Evolutionary conservation across 2,329 filamentous ascomycete species (phyloP).

Genomic region (Parafenestella ontariensis): DNA sequence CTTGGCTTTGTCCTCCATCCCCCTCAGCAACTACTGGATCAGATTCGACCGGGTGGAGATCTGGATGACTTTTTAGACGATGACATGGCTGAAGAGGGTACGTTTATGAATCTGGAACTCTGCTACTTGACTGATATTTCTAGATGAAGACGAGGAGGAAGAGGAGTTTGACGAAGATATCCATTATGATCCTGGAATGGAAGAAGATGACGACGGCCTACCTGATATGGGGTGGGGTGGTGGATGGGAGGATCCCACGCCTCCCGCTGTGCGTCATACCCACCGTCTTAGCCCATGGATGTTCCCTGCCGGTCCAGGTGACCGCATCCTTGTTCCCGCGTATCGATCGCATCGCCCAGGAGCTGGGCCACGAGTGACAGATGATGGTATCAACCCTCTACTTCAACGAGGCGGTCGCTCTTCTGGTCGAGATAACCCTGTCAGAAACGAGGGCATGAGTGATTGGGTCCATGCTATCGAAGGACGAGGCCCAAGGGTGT

Average conservation of each 20-base stretch:
- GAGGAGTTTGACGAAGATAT: constrained; percentile 73
- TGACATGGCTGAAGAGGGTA: constrained; percentile 65
- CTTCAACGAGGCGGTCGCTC: constrained; percentile 68
- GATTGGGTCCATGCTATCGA: constrained; percentile 63
- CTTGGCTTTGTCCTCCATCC: constrained; percentile 46
- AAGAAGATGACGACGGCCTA: constrained; percentile 55
- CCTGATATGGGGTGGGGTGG: constrained; percentile 57
- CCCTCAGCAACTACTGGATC: constrained; percentile 48
- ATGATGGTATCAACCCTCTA: constrained; percentile 87
- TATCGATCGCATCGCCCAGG: constrained; percentile 63
- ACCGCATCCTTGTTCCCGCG: constrained; percentile 49
- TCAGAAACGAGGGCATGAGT: constrained; percentile 52
- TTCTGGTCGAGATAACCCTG: constrained; percentile 31
- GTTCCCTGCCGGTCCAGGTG: constrained; percentile 63
- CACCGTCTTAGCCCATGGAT: constrained; percentile 65
- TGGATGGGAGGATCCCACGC: constrained; percentile 55
- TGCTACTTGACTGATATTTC: constrained; percentile 43
- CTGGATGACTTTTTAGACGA: constrained; percentile 63
- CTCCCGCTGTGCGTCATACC: constrained; percentile 56
- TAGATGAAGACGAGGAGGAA: constrained; percentile 67
- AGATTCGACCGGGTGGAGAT: constrained; percentile 53
- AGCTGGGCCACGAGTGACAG: constrained; percentile 64
- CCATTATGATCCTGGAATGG: constrained; percentile 60
- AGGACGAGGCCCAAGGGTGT: constrained; percentile 52
- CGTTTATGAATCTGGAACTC: constrained; percentile 47